Base-by-base conservation (phyloP, 495 filamentous ascomycete genomes). In the Pseudomonodictys pantanalensis region DNA sequence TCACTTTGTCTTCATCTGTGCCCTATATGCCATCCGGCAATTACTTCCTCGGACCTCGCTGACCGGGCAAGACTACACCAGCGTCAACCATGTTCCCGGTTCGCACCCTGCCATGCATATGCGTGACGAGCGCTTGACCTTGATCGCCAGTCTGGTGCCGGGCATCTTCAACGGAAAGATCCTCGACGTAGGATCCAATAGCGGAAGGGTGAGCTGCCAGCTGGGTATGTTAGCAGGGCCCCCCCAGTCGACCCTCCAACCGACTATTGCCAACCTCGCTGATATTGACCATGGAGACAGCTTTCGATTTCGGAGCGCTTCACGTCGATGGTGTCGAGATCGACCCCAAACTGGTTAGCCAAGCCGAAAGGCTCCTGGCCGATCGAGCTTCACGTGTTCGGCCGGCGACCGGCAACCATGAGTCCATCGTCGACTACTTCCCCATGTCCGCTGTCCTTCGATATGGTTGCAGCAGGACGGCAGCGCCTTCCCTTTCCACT, bases 181-280 rank as follows among this genome's bases (percentile, higher is more conserved):
- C 38, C 59, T 75, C n/a, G 74, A 76, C 42, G 45, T 73, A 30
- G 74, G 74, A 24, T 76, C 73, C 62, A 76, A 76, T 44, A 60
- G 59, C 52, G 74, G 74, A 38, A 53, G 51, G 10, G 68, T 76
- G 47, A 59, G 68, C 29, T 71, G 69, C 46, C 68, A 70, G 49
- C 52, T 72, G 56, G 73, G 73, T 76, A 67, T 38, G 58, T 52
- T 6, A 24, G 55, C 18, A 22, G 39, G 64, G 55, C 53, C 52
- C 26, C 55, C 60, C 60, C 22, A 24, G 51, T 42, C 25, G 54
- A 28, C 17, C 10, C 48, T 60, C 42, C 43, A 68, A 67, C 53
- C 64, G 64, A 64, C 56, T 68, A 68, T 60, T 52, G 47, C 52
- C 52, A 39, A 26, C 50, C 49, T 52, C 56, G 52, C 59, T 67